These are phyloP conservation scores for Pleurotus giganteus DNA, from an alignment of 768 basidiomycete species.

Conservation along the genomic window DNA sequence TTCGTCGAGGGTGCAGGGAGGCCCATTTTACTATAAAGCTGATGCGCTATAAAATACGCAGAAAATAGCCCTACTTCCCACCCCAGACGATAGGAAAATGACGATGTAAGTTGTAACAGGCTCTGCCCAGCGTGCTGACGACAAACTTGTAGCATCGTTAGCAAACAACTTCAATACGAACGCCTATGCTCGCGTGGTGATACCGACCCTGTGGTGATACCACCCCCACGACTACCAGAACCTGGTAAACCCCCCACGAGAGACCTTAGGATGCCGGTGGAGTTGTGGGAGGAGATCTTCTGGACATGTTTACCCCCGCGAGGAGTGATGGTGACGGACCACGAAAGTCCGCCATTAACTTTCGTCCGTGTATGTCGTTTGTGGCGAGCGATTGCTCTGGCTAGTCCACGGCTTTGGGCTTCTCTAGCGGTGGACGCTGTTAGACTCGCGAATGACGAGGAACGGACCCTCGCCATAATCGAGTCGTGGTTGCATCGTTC, in stretches of 20 bases:
- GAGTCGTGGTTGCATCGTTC: slow-evolving; percentile 1
- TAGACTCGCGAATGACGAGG: neutral
- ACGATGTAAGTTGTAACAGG: neutral
- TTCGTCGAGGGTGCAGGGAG: slow-evolving; percentile 15
- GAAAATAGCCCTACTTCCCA: neutral
- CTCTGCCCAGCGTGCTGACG: neutral
- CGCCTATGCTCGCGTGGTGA: neutral
- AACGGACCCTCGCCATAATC: neutral
- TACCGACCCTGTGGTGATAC: neutral
- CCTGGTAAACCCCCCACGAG: neutral
- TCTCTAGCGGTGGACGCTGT: neutral
- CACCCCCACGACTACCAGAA: neutral
- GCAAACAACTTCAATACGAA: neutral
- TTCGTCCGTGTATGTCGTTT: neutral
- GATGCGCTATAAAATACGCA: neutral
- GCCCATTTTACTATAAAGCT: no score
- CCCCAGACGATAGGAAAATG: neutral
- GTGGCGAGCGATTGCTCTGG: neutral
- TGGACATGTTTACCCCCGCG: neutral
- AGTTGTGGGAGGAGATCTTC: slow-evolving; percentile 8
- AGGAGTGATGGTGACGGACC: neutral
- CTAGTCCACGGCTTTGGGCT: slow-evolving; percentile 4
- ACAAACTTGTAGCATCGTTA: neutral
- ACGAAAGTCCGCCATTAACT: neutral
- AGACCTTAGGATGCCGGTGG: neutral